Base-by-base conservation (phyloP, 768 basidiomycete species). In the Tylopilus balloui region DNA sequence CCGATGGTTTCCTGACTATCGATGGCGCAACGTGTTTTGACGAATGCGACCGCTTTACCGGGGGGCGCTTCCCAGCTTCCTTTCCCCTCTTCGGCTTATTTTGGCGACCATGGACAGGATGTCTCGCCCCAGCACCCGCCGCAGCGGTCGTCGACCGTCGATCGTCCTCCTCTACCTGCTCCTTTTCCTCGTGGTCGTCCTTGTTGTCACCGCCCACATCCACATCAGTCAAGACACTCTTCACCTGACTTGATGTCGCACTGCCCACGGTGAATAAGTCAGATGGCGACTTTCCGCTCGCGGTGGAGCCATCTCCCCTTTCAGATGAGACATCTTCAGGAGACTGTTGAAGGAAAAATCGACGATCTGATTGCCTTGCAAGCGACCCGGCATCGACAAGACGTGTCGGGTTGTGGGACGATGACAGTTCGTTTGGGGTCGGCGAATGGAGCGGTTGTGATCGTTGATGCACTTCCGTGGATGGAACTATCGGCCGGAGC, bases 321-420 rank as follows among this genome's bases (percentile, higher is more conserved):
- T 74, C 74, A 27, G 69, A 67, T 0, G 72, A 74, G 19, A 44
- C 63, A 32, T 62, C 57, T 4, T 70, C 72, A 15, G 75, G 74
- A 9, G 74, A 75, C 25, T 74, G 69, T 48, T 69, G 71, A 14
- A 77, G 57, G 66, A 77, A 76, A 60, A 75, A 76, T 9, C 69
- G 67, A 51, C 70, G 66, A 57, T 75, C 74, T 12, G 70, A 58
- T 19, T 59, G 61, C 50, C 70, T 71, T n/a, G 67, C 53, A 25
- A 65, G 62, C 19, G 63, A 65, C 42, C 65, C 68, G 11, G 27
- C 34, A 23, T 64, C 52, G 45, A 51, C 37, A 5, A 44, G 47
- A 36, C 57, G 53, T 40, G 48, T 47, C 39, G 55, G 42, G 4
- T 31, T 17, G 12, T 47, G 41, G 4, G 55, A 41, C 13, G 51